phyloP scores from a whole-genome alignment of 2,329 filamentous ascomycete genomes.

The Trichophyton mentagrophytes region DNA sequence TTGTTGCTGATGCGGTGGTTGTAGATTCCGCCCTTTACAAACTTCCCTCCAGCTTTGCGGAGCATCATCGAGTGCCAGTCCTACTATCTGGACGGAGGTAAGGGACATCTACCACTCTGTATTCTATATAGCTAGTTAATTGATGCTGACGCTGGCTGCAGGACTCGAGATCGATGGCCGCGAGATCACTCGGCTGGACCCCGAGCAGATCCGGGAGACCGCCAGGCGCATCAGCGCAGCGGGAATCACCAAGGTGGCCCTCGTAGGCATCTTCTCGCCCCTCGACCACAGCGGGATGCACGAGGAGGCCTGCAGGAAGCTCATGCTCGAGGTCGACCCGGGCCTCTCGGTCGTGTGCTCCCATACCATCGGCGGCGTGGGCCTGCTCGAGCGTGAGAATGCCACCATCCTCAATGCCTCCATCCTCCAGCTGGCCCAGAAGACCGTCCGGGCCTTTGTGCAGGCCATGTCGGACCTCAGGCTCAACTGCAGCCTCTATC shows the following conservation, averaged over 20 bases:
- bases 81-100: constrained; percentile 32
- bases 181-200: constrained; percentile 31
- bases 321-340: constrained; percentile 29
- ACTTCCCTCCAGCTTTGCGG: constrained; percentile 32
- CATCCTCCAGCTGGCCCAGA: constrained; percentile 45
- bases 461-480: constrained; percentile 39
- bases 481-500: constrained; percentile 43
- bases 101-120: background rate
- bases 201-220: constrained; percentile 26
- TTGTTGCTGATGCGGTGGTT: background rate
- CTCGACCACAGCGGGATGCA: constrained; percentile 32
- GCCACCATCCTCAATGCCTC: constrained; percentile 52
- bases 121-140: background rate
- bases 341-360: constrained; percentile 32
- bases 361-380: constrained; percentile 34
- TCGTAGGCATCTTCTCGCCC: constrained; percentile 38
- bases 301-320: constrained; percentile 29
- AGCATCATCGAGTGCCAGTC: constrained; percentile 32
- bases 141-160: constrained; percentile 12
- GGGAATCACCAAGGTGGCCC: constrained; percentile 29
- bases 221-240: constrained; percentile 24
- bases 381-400: constrained; percentile 48
- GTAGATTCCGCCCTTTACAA: constrained; percentile 34
- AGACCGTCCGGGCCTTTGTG: constrained; percentile 46
- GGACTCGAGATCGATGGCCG: constrained; percentile 38